Evolutionary conservation across 1,139 yeast species (phyloP).

Genomic region (Lodderomyces pseudojiufengensis): DNA sequence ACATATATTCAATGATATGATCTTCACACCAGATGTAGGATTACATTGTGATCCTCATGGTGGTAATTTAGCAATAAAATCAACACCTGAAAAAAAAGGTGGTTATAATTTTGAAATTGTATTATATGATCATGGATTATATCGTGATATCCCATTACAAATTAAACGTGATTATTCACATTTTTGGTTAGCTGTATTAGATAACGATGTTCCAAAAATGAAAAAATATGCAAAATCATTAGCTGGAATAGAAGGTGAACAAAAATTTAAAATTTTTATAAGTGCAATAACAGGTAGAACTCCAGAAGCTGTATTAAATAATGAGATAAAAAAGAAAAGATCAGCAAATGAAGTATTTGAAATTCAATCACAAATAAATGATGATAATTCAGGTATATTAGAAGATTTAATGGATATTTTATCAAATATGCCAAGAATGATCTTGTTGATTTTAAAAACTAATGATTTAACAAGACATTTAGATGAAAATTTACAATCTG

Average conservation of each 20-base stretch:
- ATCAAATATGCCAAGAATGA: constrained; percentile 79
- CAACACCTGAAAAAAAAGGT: constrained; percentile 27
- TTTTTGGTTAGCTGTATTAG: constrained; percentile 88
- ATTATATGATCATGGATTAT: constrained; percentile 91
- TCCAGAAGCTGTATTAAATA: constrained; percentile 38
- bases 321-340: constrained; percentile 49
- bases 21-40: constrained; percentile 86
- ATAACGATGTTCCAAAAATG: constrained; percentile 65
- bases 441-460: constrained; percentile 82
- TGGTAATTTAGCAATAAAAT: constrained; percentile 84
- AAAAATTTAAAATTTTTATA: constrained; percentile 76
- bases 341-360: constrained; percentile 54
- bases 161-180: constrained; percentile 82
- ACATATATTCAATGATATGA: constrained; percentile 91
- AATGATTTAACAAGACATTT: constrained; percentile 87
- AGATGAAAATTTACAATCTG: constrained; percentile 78
- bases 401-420: constrained; percentile 77
- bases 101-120: constrained; percentile 87
- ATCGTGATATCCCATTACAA: constrained; percentile 74
- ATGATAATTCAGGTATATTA: constrained; percentile 54
- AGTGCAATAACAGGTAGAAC: constrained; percentile 92
- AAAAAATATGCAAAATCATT: constrained; percentile 67
- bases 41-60: constrained; percentile 99
- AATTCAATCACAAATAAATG: constrained; percentile 60
- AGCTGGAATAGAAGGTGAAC: constrained; percentile 75